These are phyloP conservation scores for Strobilomyces confusus DNA, from an alignment of 768 basidiomycete species.

Conservation along the genomic window DNA sequence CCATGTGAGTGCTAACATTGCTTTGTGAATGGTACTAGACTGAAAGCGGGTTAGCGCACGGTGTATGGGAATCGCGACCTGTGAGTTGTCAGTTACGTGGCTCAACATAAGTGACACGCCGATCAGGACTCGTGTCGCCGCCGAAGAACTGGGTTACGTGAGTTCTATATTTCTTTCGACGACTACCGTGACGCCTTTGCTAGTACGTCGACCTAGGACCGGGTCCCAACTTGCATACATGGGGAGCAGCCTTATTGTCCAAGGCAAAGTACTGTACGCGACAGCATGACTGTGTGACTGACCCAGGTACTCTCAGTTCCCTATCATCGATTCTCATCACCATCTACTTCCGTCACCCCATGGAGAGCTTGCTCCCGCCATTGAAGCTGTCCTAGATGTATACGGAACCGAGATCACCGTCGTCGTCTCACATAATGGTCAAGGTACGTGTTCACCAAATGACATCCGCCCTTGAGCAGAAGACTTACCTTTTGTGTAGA, in stretches of 20 bases:
- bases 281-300: background rate
- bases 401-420: conserved; percentile 77
- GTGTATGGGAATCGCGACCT: conserved; percentile 85
- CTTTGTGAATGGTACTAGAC: background rate
- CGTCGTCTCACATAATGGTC: conserved; percentile 89
- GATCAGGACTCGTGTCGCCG: conserved; percentile 65
- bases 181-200: conserved; percentile 1
- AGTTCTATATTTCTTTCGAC: conserved; percentile 24
- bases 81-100: conserved; percentile 35
- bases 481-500: conserved; percentile 39
- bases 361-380: conserved; percentile 86
- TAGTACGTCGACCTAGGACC: conserved; percentile 89
- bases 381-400: conserved; percentile 78
- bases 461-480: background rate
- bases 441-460: conserved; percentile 48
- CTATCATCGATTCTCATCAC: conserved; percentile 82
- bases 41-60: conserved; percentile 41
- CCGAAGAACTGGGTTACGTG: conserved; percentile 80
- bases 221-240: conserved; percentile 84
- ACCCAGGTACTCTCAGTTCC: conserved; percentile 51
- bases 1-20: conserved; percentile 48
- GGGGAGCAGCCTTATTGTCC: conserved; percentile 80
- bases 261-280: conserved; percentile 43
- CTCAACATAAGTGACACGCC: background rate
- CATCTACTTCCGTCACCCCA: conserved; percentile 83